Evolutionary conservation across 2,329 filamentous ascomycete species (phyloP).

Genomic region (Plectosphaerella cucumerina): DNA sequence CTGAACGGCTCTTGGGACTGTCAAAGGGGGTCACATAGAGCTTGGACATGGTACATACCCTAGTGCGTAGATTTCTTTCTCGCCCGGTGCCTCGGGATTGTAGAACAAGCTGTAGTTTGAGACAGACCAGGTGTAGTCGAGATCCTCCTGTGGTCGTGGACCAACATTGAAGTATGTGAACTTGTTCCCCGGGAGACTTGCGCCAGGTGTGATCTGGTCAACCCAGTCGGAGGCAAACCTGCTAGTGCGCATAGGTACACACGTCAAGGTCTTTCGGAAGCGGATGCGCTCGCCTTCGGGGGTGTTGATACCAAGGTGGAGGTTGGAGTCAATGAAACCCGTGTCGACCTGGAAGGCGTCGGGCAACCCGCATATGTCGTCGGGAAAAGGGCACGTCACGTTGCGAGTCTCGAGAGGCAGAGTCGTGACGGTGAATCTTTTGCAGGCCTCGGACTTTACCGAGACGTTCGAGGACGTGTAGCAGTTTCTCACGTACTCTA

Average conservation of each 20-base stretch:
- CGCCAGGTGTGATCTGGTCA: not conserved
- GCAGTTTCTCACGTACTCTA: not conserved
- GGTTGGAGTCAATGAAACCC: not conserved
- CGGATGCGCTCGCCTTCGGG: not conserved
- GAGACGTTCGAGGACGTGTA: not conserved
- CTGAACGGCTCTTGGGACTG: not conserved
- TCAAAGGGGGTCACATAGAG: not conserved
- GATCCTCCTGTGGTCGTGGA: not conserved
- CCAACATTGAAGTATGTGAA: not conserved
- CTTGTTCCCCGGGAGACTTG: not conserved
- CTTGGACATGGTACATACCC: not conserved
- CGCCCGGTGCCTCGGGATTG: not conserved
- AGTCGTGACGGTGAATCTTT: not conserved
- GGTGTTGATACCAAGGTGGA: not conserved
- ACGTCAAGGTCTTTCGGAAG: not conserved
- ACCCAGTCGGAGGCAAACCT: not conserved
- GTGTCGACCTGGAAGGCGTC: not conserved
- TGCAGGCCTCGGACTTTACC: not conserved
- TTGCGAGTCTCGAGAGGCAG: not conserved
- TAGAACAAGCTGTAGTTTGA: not conserved
- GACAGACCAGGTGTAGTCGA: not conserved
- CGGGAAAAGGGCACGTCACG: not conserved
- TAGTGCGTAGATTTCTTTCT: not conserved
- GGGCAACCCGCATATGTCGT: not conserved
- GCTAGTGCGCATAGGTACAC: not conserved